Conservation (phyloP, 2,329 filamentous ascomycete genomes). For the Pleomassaria siparia region DNA sequence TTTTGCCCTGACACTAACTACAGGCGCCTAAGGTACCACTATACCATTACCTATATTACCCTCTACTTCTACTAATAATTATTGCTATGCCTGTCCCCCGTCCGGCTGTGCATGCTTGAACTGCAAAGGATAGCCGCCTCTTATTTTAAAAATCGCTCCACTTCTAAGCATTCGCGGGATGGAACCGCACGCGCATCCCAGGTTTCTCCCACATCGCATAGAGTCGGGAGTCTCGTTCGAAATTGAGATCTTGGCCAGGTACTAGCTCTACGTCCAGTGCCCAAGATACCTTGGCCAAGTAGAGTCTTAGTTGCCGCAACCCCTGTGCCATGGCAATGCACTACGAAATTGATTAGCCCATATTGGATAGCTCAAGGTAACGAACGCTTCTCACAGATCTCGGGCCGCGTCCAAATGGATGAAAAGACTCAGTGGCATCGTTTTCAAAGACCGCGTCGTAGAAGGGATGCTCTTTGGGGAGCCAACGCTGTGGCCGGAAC, state of each 20-base stretch:
- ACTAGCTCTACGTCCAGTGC: slow-evolving; percentile 9
- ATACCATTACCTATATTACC: neutral
- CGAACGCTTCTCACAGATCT: slow-evolving; percentile 6
- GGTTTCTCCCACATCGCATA: slow-evolving; percentile 11
- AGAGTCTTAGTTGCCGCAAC: slow-evolving; percentile 8
- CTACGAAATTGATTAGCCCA: slow-evolving; percentile 6
- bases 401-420: slow-evolving; percentile 5
- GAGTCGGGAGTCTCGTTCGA: slow-evolving; percentile 8
- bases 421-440: slow-evolving; percentile 3
- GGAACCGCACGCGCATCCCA: slow-evolving; percentile 7
- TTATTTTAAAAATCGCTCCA: neutral
- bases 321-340: slow-evolving; percentile 9
- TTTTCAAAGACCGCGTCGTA: slow-evolving; percentile 6
- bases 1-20: too few species aligned
- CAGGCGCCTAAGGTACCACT: too few species aligned
- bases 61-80: neutral
- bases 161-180: slow-evolving; percentile 3
- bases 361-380: slow-evolving; percentile 3
- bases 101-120: neutral
- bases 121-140: neutral
- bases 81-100: neutral
- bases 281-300: slow-evolving; percentile 3
- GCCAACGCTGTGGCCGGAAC: slow-evolving; percentile 9
- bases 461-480: slow-evolving; percentile 8
- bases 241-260: slow-evolving; percentile 5